Evolutionary conservation across 2,329 filamentous ascomycete species (phyloP).

Genomic region (Plectosphaerella plurivora): DNA sequence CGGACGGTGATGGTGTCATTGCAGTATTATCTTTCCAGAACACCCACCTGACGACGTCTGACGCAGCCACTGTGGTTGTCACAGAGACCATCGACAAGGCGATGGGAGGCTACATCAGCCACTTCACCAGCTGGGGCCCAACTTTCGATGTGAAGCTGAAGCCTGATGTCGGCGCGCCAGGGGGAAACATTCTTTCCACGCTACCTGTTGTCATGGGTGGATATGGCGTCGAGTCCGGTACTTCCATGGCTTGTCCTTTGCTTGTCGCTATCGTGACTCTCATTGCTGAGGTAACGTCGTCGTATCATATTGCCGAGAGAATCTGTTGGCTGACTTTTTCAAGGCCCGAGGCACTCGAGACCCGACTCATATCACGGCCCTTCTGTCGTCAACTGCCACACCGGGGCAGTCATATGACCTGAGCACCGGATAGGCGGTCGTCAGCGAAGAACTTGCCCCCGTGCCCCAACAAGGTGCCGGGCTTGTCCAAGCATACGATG

Average conservation of each 20-base stretch:
- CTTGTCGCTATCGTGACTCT: conserved; percentile 51
- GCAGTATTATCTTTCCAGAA: conserved; percentile 49
- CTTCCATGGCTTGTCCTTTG: conserved; percentile 57
- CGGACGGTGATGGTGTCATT: conserved; percentile 42
- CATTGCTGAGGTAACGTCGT: conserved; percentile 35
- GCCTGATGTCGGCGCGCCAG: conserved; percentile 50
- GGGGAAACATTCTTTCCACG: conserved; percentile 55
- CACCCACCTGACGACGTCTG: background rate
- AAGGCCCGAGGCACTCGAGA: conserved; percentile 22
- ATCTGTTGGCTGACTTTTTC: conserved; percentile 28
- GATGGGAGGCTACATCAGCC: conserved; percentile 46
- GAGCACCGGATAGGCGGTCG: conserved; percentile 13
- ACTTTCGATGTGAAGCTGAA: conserved; percentile 54
- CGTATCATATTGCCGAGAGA: accelerated
- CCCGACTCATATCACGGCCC: conserved; percentile 40
- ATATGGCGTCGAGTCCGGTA: conserved; percentile 52
- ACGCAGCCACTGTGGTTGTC: background rate
- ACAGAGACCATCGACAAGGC: conserved; percentile 25
- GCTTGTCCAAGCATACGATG: conserved; percentile 55
- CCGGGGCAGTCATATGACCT: conserved; percentile 20
- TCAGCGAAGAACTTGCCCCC: conserved; percentile 30
- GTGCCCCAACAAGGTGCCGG: conserved; percentile 58
- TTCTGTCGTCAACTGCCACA: conserved; percentile 47
- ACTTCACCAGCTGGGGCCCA: conserved; percentile 57
- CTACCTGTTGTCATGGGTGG: conserved; percentile 39